Base-by-base conservation (phyloP, 257 asterid species). In the Mentha longifolia region DNA sequence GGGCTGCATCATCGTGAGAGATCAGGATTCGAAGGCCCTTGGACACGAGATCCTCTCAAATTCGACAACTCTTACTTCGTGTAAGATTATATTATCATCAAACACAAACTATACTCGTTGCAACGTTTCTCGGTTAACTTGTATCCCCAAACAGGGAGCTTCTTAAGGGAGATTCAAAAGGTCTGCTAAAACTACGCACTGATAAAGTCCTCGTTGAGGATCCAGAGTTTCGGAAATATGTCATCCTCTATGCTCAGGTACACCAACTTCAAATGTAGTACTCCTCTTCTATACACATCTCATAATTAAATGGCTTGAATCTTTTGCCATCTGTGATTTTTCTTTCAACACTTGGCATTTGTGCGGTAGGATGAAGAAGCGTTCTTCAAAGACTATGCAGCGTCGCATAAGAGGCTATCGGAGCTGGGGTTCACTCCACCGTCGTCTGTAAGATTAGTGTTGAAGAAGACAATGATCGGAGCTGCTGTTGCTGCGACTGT, bases 11-110 rank as follows among this genome's bases (percentile, higher is more conserved):
- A n/a, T 61, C 79, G 41, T 15, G 98, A 91, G 41, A 84, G 98
- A 63, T 91, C 98, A 42, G 96, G 92, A 56, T 94, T 91, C 74
- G 95, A 89, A 42, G 97, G 98, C 63, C 89, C 96, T 41, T 94
- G 98, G 98, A 94, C 98, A 7, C 71, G 42, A 1, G 91, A 91
- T 47, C 96, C 96, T 78, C 86, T 80, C 63, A 89, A 85, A 84
- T 94, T 94, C 52, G 97, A 94, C 83, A 87, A 94, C 71, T 86
- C 96, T 14, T 91, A 89, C 77, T 94, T 86, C 60, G 70, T 74
- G 98, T 94, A 86, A 82, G 92, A 70, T 3, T 9, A 47, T 16
- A 13, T n/a, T 16, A n/a, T 17, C 15, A 57, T 35, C 28, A n/a
- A 7, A 37, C 63, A 63, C 25, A 57, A 31, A 62, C 37, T 45